Evolutionary conservation across 768 basidiomycete genomes (phyloP), one percentile per base, ranked within the genome.

Genomic region (Mycena galopus): DNA sequence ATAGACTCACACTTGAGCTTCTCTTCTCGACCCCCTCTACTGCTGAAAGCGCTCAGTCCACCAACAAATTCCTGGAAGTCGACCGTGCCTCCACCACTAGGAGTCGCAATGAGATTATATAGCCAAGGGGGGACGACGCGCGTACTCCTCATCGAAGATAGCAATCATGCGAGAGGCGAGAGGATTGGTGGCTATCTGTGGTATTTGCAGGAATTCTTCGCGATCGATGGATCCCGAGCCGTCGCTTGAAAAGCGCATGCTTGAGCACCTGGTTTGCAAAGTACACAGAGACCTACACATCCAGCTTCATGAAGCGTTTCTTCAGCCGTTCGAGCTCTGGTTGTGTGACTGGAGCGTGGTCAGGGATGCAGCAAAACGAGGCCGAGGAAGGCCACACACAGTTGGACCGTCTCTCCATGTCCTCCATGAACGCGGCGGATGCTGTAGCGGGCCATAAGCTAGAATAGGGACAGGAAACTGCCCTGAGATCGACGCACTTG

Each of bases 21-120:
- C 85, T 99, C 98, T 78, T 99, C 98, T 72, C 97, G 88, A 23
- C 95, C 98, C 21, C 98, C 98, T 79, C 96, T 91, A 82, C 95
- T 96, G 75, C 96, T 97, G 83, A 99, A 99, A 63, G 98, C 98
- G 79, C 97, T 98, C 79, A 99, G 82, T 0, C 97, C 98, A 3
- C 96, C 97, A 0, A 99, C 98, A 77, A 99, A 99, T 83, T 99
- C 97, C 78, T 99, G 97, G 82, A 99, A 99, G 82, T 99, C 98
- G 59, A 99, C 98, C 0, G 97, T 97, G 67, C 97, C 97, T 81
- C 96, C 96, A 71, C 98, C 98, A 81, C 98, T 99, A 77, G 25
- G 55, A 19, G 50, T 29, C 14, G 21, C 27, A 23, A 74, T 73
- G 23, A 69, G 39, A 30, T 37, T 44, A 27, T 23, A 62, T 10